Evolutionary conservation across 441 rosid genomes (phyloP), one percentile per base, ranked within the genome.

Genomic region (Jatropha podagrica): DNA sequence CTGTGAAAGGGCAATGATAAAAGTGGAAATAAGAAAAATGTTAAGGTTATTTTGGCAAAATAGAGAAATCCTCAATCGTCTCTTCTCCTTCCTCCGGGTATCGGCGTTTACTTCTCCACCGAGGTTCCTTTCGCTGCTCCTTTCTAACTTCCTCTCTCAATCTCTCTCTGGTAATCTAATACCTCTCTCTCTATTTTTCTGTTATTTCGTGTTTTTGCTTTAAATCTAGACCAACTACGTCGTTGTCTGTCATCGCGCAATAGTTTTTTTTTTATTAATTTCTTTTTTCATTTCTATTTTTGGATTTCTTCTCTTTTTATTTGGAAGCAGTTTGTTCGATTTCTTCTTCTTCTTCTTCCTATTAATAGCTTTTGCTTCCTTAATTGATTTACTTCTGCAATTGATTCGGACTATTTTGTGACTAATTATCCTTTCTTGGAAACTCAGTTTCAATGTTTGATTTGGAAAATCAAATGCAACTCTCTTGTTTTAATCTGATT

Each of bases 31-130:
- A 72, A n/a, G 38, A 59, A 26, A 60, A 60, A 9, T 20, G 40
- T 20, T 1, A 41, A 55, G 71, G 41, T 41, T 66, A 27, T 63
- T 66, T 66, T 37, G 44, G 55, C 72, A 66, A 75, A 48, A 66
- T 37, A 42, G 23, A 23, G 23, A 3, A 20, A 42, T 1, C 0
- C 4, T 17, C 40, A 69, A 74, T 55, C 44, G 56, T 5, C 59
- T 40, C 56, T 23, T 23, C 32, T 5, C 26, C 37, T 37, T 66
- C 38, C 72, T 52, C 56, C 65, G 55, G 41, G 15, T 51, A 52
- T 66, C 77, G 72, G 64, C 72, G 77, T 26, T 56, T 56, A 17
- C 66, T 18, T 32, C 18, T 26, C 67, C 48, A 11, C 59, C 68
- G 56, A 26, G 26, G n/a, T 8, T 72, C 44, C 44, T 61, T 7